phyloP scores from a whole-genome alignment of 495 filamentous ascomycete species.

The Tuber indicum region DNA sequence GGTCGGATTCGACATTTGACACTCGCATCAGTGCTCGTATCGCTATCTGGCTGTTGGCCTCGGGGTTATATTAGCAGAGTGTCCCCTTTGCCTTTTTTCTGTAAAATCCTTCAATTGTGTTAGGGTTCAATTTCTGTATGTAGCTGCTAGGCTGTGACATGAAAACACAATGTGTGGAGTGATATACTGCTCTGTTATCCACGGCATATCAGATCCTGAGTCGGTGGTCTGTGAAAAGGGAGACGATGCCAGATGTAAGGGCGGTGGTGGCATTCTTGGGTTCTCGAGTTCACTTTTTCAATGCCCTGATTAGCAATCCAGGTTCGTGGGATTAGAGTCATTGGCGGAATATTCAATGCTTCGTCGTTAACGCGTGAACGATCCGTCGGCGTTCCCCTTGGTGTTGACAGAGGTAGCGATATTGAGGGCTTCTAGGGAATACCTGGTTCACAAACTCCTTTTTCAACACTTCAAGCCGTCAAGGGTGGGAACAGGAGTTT shows the following conservation, averaged over 20 bases:
- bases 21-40: neutral
- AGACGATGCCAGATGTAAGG: neutral
- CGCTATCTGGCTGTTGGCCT: neutral
- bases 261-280: neutral
- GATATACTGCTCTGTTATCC: neutral
- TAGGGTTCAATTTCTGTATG: neutral
- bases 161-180: neutral
- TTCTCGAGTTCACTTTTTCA: neutral
- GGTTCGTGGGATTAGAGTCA: neutral
- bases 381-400: neutral
- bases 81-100: neutral
- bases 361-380: neutral
- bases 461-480: neutral
- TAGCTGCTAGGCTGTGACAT: neutral
- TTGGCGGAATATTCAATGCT: neutral
- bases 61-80: neutral
- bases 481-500: neutral
- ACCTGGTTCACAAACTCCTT: neutral
- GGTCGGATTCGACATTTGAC: neutral
- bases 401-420: neutral
- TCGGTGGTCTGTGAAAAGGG: neutral
- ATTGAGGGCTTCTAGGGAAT: neutral
- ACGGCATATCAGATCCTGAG: neutral
- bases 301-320: neutral
- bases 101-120: neutral